Evolutionary conservation across 257 asterid species (phyloP).

Genomic region (Penstemon newberryi): DNA sequence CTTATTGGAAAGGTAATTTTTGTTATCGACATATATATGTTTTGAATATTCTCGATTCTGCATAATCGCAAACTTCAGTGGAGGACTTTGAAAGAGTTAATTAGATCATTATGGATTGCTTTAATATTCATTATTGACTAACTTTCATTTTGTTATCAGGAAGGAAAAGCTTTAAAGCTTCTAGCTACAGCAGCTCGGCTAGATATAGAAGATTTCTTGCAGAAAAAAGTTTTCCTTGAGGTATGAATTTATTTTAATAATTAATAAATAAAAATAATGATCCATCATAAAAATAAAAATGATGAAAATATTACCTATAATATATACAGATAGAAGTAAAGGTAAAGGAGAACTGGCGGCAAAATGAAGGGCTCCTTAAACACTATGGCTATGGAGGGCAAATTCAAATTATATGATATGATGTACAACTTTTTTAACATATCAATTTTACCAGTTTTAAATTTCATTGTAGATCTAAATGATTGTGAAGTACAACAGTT

Average conservation of each 20-base stretch:
- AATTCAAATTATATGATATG: slow-evolving; percentile 60
- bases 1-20: slow-evolving; percentile 82
- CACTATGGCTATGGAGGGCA: slow-evolving; percentile 90
- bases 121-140: background rate
- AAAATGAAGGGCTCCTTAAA: slow-evolving; percentile 91
- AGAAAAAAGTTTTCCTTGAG: slow-evolving; percentile 93
- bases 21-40: background rate
- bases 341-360: slow-evolving; percentile 95
- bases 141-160: slow-evolving; percentile 44
- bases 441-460: too few species aligned
- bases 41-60: background rate
- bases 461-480: too few species aligned
- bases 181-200: slow-evolving; percentile 94
- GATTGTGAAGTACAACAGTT: too few species aligned
- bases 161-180: slow-evolving; percentile 90
- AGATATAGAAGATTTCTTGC: slow-evolving; percentile 96
- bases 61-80: slow-evolving; percentile 7
- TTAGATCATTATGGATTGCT: background rate
- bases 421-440: background rate
- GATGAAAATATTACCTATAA: background rate
- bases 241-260: slow-evolving; percentile 35
- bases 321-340: slow-evolving; percentile 75
- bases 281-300: slow-evolving; percentile 17
- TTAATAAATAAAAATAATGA: background rate
- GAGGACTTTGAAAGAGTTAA: slow-evolving; percentile 8